Conservation (phyloP, 1,284 basidiomycete genomes). For the Psilocybe mexicana region DNA sequence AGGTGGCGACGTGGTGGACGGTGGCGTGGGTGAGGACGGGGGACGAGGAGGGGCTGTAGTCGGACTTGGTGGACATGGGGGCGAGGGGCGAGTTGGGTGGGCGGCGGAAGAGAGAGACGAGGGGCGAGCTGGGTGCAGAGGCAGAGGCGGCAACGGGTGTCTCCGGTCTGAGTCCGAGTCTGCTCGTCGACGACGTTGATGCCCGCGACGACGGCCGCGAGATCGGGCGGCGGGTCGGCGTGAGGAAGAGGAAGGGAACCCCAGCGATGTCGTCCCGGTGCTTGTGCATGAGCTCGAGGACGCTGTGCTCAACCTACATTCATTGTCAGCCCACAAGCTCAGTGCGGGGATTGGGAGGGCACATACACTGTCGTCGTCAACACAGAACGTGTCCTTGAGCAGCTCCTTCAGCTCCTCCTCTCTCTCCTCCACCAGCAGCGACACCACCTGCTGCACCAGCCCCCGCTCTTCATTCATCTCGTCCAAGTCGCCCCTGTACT, state of each 20-base stretch:
- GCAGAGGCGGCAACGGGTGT: slow-evolving; percentile 70
- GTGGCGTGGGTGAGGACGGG: slow-evolving; percentile 62
- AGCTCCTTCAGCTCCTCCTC: slow-evolving; percentile 83
- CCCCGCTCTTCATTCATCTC: slow-evolving; percentile 53
- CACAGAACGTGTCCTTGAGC: slow-evolving; percentile 68
- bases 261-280: slow-evolving; percentile 80
- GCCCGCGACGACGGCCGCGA: slow-evolving; percentile 82
- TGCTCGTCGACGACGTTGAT: slow-evolving; percentile 57
- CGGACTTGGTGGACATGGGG: slow-evolving; percentile 53
- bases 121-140: slow-evolving; percentile 69
- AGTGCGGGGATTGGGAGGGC: slow-evolving; percentile 1
- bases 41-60: slow-evolving; percentile 64
- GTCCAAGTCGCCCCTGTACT: slow-evolving; percentile 58
- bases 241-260: slow-evolving; percentile 79
- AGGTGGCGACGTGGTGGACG: slow-evolving; percentile 40
- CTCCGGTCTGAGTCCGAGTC: slow-evolving; percentile 63
- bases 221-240: slow-evolving; percentile 73
- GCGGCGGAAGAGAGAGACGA: slow-evolving; percentile 68
- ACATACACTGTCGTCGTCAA: slow-evolving; percentile 75
- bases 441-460: slow-evolving; percentile 69
- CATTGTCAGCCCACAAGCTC: slow-evolving; percentile 5
- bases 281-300: slow-evolving; percentile 85
- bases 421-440: slow-evolving; percentile 75
- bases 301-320: slow-evolving; percentile 70
- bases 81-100: slow-evolving; percentile 71